Evolutionary conservation across 352 stramenopile genomes (phyloP).

Genomic region (Phytophthora lateralis): DNA sequence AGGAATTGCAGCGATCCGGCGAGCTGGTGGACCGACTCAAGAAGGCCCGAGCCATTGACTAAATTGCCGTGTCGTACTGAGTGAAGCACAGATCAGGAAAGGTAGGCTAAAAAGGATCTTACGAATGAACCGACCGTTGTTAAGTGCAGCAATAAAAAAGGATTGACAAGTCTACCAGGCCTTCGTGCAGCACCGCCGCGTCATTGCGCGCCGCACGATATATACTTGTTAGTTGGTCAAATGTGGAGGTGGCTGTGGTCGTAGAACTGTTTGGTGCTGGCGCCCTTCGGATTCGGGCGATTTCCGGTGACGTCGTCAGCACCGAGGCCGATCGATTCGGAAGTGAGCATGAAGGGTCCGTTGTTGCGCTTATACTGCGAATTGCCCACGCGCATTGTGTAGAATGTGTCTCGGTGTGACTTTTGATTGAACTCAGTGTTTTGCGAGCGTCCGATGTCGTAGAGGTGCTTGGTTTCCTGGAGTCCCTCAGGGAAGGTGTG

Average conservation of each 20-base stretch:
- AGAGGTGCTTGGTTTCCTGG: constrained; percentile 77
- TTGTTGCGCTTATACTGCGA: constrained; percentile 84
- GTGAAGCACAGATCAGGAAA: constrained; percentile 4
- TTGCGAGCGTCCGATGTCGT: constrained; percentile 80
- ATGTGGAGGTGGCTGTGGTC: constrained; percentile 79
- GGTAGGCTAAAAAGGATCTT: constrained; percentile 1
- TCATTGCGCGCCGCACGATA: neutral
- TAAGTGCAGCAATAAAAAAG: constrained; percentile 5
- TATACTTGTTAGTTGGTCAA: constrained; percentile 8
- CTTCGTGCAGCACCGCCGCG: neutral
- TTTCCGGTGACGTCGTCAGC: constrained; percentile 69
- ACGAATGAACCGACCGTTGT: constrained; percentile 21
- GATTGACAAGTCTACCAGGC: neutral
- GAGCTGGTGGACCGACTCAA: constrained; percentile 92
- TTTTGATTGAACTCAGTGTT: constrained; percentile 87
- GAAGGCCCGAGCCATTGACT: constrained; percentile 59
- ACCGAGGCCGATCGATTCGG: constrained; percentile 65
- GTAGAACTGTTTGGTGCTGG: constrained; percentile 86
- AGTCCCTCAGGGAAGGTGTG: constrained; percentile 75
- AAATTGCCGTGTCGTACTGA: constrained; percentile 13
- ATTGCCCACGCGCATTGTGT: constrained; percentile 79
- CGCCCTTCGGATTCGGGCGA: constrained; percentile 66
- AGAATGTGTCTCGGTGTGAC: constrained; percentile 83
- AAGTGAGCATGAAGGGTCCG: constrained; percentile 80
- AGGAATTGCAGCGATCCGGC: constrained; percentile 83